These are phyloP conservation scores for Elymus sibiricus DNA, from an alignment of 176 grass and related monocot genomes.

Conservation along the genomic window DNA sequence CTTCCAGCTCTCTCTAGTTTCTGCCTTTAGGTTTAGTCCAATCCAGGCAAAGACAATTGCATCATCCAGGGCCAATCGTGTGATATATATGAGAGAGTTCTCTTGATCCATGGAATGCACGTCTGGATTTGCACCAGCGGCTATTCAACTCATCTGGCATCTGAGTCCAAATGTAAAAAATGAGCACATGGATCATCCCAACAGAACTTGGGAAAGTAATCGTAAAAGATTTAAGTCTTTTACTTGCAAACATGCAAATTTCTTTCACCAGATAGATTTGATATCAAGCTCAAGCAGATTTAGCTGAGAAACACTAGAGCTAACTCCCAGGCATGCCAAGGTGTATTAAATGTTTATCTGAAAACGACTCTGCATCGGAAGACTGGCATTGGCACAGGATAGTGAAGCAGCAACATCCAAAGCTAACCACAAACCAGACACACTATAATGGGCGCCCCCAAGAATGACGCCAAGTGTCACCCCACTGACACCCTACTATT, in stretches of 20 bases:
- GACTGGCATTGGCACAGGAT: neutral
- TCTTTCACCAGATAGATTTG: neutral
- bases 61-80: neutral
- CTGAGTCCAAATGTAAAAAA: neutral
- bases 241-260: neutral
- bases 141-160: neutral
- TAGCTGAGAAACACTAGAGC: neutral
- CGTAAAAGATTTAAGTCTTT: neutral
- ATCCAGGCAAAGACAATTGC: neutral
- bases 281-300: conserved; percentile 11
- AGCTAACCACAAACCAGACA: conserved; percentile 25
- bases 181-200: neutral
- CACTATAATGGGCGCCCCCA: neutral
- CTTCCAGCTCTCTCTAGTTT: conserved; percentile 26
- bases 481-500: conserved; percentile 15
- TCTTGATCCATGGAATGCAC: conserved; percentile 9
- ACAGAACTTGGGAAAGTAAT: neutral
- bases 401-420: conserved; percentile 15
- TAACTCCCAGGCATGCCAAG: neutral
- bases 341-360: conserved; percentile 29
- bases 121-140: neutral
- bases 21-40: neutral
- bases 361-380: neutral
- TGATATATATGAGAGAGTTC: neutral
- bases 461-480: conserved; percentile 27